Base-by-base conservation (phyloP, 2,329 filamentous ascomycete species). In the Talaromyces islandicus region DNA sequence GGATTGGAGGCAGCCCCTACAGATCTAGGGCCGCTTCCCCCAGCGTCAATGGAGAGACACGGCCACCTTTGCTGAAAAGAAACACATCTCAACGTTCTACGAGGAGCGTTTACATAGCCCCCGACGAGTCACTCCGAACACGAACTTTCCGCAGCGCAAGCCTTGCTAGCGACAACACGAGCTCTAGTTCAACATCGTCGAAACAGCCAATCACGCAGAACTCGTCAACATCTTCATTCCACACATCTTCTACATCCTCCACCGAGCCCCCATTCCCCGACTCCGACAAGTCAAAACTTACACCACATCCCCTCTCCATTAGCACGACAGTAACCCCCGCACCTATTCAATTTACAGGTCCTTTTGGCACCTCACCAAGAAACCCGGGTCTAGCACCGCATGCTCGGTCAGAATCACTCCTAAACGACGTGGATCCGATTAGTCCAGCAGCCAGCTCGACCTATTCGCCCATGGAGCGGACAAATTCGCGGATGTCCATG, bases 291-390 rank as follows among this genome's bases (percentile, higher is more conserved):
- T 35, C 32, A n/a, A 61, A 58, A 41, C 43, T 29, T 21, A 25
- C 51, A 1, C 59, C 59, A 21, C 59, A 61, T 29, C 59, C 59
- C 7, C 59, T 61, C 41, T 61, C 59, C 24, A 61, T 61, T n/a
- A 61, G 54, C 52, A 61, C 59, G 25, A 61, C 52, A 17, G 27
- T 43, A 52, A 17, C 24, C 25, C 5, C 48, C 19, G 24, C 48
- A n/a, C 48, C 48, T 29, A 17, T 52, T 29, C 48, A 30, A 29
- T 52, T 52, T 21, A 27, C 48, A 1, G 25, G 25, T 1, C 48
- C 48, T 27, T 52, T 52, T 52, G 48, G 48, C 48, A 52, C 21
- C 12, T 27, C 48, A 6, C 24, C 12, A 29, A 52, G 27, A 17
- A 29, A n/a, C 17, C 19, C 48, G 12, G 25, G 48, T 14, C 25